Conservation (phyloP, 2,329 filamentous ascomycete species). For the Akanthomyces dipterigenus region DNA sequence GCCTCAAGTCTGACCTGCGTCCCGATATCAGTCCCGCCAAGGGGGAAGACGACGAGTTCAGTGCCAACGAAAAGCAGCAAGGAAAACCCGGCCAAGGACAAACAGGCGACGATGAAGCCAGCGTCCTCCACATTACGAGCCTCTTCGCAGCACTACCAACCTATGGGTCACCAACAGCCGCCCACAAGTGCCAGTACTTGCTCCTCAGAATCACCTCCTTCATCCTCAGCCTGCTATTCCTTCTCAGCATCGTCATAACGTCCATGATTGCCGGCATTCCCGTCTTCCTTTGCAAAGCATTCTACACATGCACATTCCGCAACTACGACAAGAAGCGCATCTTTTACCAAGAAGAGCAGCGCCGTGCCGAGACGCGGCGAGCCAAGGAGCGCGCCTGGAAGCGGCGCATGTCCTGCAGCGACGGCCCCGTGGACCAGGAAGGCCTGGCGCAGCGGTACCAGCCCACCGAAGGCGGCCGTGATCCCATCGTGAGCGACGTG, state of each 20-base stretch:
- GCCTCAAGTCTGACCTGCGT: background rate
- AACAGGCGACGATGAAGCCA: background rate
- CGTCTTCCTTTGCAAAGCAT: conserved; percentile 38
- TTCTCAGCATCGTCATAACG: conserved; percentile 68
- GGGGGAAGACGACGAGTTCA: background rate
- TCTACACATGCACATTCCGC: conserved; percentile 48
- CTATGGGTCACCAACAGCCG: conserved; percentile 68
- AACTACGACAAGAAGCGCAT: conserved; percentile 55
- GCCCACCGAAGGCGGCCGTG: conserved; percentile 73
- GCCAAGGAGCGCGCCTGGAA: conserved; percentile 59
- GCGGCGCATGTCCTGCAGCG: conserved; percentile 27
- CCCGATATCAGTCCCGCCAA: background rate
- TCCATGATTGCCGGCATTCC: conserved; percentile 63
- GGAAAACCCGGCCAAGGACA: background rate
- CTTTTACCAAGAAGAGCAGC: conserved; percentile 67
- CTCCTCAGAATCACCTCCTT: conserved; percentile 63
- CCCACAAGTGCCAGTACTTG: conserved; percentile 59
- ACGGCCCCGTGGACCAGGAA: conserved; percentile 33
- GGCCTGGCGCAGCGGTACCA: conserved; percentile 51
- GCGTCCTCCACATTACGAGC: background rate
- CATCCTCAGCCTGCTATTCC: conserved; percentile 69
- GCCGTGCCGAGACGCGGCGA: conserved; percentile 48
- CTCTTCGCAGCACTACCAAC: conserved; percentile 40
- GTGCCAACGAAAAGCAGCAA: background rate
- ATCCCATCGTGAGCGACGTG: conserved; percentile 71